Evolutionary conservation across 2,329 filamentous ascomycete species (phyloP).

Genomic region (Cryphonectria nitschkei): DNA sequence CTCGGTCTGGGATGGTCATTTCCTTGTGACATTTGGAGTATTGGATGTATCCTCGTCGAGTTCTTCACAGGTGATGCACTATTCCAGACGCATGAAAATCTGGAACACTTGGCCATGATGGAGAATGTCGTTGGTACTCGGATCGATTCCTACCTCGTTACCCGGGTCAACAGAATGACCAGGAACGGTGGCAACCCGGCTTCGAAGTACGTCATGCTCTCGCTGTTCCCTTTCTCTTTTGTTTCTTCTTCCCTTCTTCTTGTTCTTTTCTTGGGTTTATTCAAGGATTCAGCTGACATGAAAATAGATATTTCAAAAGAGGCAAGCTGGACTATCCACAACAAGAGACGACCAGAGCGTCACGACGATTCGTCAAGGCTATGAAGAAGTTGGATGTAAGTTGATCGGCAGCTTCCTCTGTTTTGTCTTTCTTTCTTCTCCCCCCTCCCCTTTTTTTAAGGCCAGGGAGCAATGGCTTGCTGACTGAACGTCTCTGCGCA

Average conservation of each 20-base stretch:
- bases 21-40: constrained; percentile 75
- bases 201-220: constrained; percentile 56
- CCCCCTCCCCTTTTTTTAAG: background rate
- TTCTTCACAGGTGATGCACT: constrained; percentile 73
- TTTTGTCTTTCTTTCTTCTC: too few relatives aligned
- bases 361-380: constrained; percentile 69
- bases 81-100: constrained; percentile 74
- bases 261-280: background rate
- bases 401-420: constrained; percentile 29
- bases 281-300: constrained; percentile 36
- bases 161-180: constrained; percentile 59
- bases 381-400: constrained; percentile 70
- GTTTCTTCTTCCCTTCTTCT: background rate
- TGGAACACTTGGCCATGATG: constrained; percentile 78
- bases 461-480: constrained; percentile 23
- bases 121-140: constrained; percentile 65
- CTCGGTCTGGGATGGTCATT: constrained; percentile 72
- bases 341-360: constrained; percentile 65
- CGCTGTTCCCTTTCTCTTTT: background rate
- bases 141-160: constrained; percentile 63
- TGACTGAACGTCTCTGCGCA: constrained; percentile 38
- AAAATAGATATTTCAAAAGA: constrained; percentile 66
- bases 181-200: constrained; percentile 63
- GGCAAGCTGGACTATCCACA: constrained; percentile 68
- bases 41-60: constrained; percentile 72